A percentile compares a stretch with the other conserved stretches of the same genome.
phyloP scores from a whole-genome alignment of 2,329 filamentous ascomycete genomes.

The Ophiocordyceps unilateralis region DNA sequence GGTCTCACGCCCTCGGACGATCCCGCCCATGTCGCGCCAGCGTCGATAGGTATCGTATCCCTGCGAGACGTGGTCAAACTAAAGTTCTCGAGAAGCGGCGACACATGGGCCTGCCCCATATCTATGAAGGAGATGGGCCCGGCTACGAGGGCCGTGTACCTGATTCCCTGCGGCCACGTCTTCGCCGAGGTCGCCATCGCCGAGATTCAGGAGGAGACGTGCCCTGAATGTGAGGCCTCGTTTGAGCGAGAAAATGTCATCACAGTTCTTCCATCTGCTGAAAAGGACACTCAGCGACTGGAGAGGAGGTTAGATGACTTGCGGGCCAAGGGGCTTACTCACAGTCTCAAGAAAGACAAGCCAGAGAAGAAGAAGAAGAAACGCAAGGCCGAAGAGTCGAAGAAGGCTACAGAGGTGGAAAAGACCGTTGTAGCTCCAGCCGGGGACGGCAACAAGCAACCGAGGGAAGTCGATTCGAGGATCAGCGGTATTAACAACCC shows the following conservation, averaged over 20 bases:
- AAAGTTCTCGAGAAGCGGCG: conserved; percentile 39
- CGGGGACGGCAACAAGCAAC: conserved; percentile 6
- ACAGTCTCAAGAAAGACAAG: conserved; percentile 74
- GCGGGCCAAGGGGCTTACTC: conserved; percentile 54
- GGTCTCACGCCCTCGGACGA: conserved; percentile 41
- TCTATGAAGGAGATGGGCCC: conserved; percentile 76
- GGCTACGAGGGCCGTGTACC: conserved; percentile 62
- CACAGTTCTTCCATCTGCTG: conserved; percentile 57
- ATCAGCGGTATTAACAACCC: conserved; percentile 67
- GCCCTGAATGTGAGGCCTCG: conserved; percentile 56
- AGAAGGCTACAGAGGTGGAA: conserved; percentile 24
- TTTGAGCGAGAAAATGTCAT: conserved; percentile 66
- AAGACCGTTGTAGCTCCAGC: conserved; percentile 26
- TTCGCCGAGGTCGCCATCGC: conserved; percentile 78
- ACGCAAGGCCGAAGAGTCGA: conserved; percentile 32
- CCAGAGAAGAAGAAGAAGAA: conserved; percentile 42
- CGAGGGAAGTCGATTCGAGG: conserved; percentile 17
- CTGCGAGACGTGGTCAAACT: conserved; percentile 79
- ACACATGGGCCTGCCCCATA: conserved; percentile 68
- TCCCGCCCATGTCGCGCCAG: conserved; percentile 28
- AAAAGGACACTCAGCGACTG: conserved; percentile 53
- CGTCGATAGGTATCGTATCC: conserved; percentile 49
- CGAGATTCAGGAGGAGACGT: conserved; percentile 49
- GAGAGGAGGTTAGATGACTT: conserved; percentile 51
- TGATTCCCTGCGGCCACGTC: conserved; percentile 90